Conservation (phyloP, 169 alveolate genomes). For the Eimeria falciformis region DNA sequence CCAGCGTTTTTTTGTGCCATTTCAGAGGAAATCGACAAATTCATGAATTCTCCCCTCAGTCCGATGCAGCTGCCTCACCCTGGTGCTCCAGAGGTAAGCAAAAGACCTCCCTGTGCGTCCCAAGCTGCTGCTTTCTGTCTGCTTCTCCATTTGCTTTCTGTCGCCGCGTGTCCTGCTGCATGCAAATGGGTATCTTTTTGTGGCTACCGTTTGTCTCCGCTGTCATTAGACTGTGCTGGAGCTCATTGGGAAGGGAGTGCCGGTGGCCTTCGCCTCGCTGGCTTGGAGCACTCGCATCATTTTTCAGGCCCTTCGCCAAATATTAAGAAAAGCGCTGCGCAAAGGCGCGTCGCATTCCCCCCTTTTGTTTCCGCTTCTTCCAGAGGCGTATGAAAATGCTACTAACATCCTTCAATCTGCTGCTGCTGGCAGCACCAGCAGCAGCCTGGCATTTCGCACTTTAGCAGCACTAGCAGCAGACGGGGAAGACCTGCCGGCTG, state of each 20-base stretch:
- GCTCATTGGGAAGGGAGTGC: background rate
- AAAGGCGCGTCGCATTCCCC: too few species aligned
- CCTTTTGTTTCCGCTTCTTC: background rate
- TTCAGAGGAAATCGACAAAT: background rate
- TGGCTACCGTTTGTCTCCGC: background rate
- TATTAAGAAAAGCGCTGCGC: background rate
- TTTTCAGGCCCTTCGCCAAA: background rate
- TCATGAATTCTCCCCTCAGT: background rate
- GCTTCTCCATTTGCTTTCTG: background rate
- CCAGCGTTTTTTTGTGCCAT: background rate
- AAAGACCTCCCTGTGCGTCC: background rate
- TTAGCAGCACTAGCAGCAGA: conserved; percentile 16
- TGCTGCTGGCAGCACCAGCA: conserved; percentile 16
- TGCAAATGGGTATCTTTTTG: background rate
- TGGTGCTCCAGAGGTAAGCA: background rate
- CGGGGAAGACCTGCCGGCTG: background rate
- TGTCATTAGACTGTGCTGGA: background rate
- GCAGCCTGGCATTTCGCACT: background rate
- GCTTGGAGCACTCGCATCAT: conserved; percentile 32
- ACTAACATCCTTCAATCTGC: background rate
- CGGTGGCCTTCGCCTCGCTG: conserved; percentile 25
- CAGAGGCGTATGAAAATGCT: background rate
- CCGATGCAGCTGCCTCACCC: background rate
- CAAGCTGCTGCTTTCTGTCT: background rate
- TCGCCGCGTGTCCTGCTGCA: background rate